Percentiles rank a stretch among this genome's conserved stretches.
phyloP scores from a whole-genome alignment of 495 filamentous ascomycete genomes.

The Aspergillus steynii region DNA sequence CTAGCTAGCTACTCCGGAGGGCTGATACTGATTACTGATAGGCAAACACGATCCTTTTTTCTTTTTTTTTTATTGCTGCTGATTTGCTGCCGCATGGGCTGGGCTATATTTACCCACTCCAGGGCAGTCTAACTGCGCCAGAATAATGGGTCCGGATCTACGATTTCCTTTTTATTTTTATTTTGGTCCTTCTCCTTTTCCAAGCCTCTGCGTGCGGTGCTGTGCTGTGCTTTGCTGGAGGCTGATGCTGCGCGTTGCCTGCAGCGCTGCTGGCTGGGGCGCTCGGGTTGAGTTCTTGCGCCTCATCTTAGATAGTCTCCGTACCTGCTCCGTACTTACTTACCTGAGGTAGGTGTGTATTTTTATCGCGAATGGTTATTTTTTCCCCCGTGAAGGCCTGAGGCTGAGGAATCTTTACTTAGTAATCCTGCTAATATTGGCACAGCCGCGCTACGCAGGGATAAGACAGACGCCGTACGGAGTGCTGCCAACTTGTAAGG shows the following conservation, averaged over 20 bases:
- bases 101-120: too few relatives aligned
- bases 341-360: background rate
- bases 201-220: background rate
- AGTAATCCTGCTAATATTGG: slow-evolving; percentile 5
- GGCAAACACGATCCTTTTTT: too few relatives aligned
- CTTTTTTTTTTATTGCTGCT: too few relatives aligned
- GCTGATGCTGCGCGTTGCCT: background rate
- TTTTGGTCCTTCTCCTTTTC: background rate
- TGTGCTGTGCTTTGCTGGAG: background rate
- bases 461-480: background rate
- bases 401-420: too few relatives aligned
- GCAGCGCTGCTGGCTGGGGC: background rate
- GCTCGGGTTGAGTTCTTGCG: too few relatives aligned
- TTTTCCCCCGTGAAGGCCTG: too few relatives aligned
- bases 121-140: background rate
- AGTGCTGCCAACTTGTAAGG: background rate
- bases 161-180: background rate
- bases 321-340: too few relatives aligned
- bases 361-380: background rate
- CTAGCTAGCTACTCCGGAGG: too few relatives aligned
- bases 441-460: slow-evolving; percentile 15
- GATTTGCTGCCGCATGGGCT: background rate
- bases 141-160: background rate
- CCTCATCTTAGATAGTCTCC: too few relatives aligned
- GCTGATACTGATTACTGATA: too few relatives aligned